Base-by-base conservation (phyloP, 371 early-diverging fungal genomes). In the Synchytrium microbalum region DNA sequence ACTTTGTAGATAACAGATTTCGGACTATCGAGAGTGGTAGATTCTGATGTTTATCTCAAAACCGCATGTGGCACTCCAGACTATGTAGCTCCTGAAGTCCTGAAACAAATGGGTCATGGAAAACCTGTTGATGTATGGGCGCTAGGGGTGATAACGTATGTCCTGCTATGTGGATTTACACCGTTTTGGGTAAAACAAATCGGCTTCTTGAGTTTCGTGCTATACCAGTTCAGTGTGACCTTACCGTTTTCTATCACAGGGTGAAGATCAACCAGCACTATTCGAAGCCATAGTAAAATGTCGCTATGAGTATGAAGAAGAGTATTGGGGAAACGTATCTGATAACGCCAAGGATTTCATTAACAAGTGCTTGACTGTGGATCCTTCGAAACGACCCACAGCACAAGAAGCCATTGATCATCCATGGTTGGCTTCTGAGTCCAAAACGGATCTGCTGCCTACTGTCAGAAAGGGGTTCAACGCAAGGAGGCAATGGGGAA, bases 311-410 rank as follows among this genome's bases (percentile, higher is more conserved):
- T 93, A 88, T 75, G 86, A 87, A 58, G 60, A 63, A 3, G 84
- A 88, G 67, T 90, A 87, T 75, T 93, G 94, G 94, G 29, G 38
- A 19, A 75, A 78, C 33, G 75, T 78, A 25, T 76, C 79, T 3
- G 72, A 71, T 27, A 24, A 62, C 84, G 96, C 95, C 58, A 94
- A 93, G 72, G 89, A 91, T 69, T 94, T 96, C 66, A 93, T 96
- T 66, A 78, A 84, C n/a, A 75, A 74, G 55, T 74, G 90, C 2
- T 79, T 96, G 32, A 63, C 70, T 5, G 75, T 86, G 33, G 85
- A 91, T 67, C 86, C 87, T 14, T 61, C 78, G n/a, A 72, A 73
- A 32, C 82, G 93, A 23, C 74, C 86, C 66, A 90, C 91, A 2
- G 91, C 89, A 8, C 71, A 79, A 1, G 73, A 91, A 68, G 91